Percentiles rank a stretch among this genome's conserved stretches.
These are phyloP conservation scores for Arthrinium phaeospermum DNA, from an alignment of 2,329 filamentous ascomycete species.

Conservation along the genomic window DNA sequence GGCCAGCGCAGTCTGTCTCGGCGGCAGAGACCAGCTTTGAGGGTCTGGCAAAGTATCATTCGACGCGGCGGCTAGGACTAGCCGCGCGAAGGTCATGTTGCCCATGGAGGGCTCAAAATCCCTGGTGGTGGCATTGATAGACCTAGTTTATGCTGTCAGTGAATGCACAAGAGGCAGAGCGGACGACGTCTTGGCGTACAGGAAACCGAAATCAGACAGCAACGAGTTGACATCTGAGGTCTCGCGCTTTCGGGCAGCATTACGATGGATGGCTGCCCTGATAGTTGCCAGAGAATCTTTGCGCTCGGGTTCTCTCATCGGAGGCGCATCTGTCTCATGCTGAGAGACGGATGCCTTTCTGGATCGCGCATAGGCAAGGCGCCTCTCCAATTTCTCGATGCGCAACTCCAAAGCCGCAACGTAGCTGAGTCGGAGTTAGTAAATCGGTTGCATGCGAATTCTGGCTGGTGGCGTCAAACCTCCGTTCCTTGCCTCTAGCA, in stretches of 20 bases:
- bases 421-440: slow-evolving; percentile 64
- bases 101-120: slow-evolving; percentile 90
- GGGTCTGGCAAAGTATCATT: slow-evolving; percentile 74
- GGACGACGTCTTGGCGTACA: slow-evolving; percentile 59
- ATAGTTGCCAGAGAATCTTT: slow-evolving; percentile 69
- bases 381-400: slow-evolving; percentile 85
- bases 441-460: slow-evolving; percentile 1
- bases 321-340: slow-evolving; percentile 61
- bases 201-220: slow-evolving; percentile 90
- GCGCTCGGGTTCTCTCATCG: slow-evolving; percentile 54
- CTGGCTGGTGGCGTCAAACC: slow-evolving; percentile 50
- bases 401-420: slow-evolving; percentile 92
- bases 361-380: slow-evolving; percentile 71
- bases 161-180: slow-evolving; percentile 21
- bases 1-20: slow-evolving; percentile 69
- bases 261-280: slow-evolving; percentile 67
- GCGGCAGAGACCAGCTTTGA: slow-evolving; percentile 68
- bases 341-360: slow-evolving; percentile 74
- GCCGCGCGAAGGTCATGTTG: slow-evolving; percentile 89
- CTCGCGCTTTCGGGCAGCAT: slow-evolving; percentile 70
- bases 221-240: slow-evolving; percentile 88
- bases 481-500: slow-evolving; percentile 91
- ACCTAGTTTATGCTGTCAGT: slow-evolving; percentile 54
- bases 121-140: slow-evolving; percentile 91
- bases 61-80: slow-evolving; percentile 82